A percentile compares a stretch with the other conserved stretches of the same genome.
Evolutionary conservation across 306 rosid species (phyloP).

Genomic region (Trichosanthes truncata): DNA sequence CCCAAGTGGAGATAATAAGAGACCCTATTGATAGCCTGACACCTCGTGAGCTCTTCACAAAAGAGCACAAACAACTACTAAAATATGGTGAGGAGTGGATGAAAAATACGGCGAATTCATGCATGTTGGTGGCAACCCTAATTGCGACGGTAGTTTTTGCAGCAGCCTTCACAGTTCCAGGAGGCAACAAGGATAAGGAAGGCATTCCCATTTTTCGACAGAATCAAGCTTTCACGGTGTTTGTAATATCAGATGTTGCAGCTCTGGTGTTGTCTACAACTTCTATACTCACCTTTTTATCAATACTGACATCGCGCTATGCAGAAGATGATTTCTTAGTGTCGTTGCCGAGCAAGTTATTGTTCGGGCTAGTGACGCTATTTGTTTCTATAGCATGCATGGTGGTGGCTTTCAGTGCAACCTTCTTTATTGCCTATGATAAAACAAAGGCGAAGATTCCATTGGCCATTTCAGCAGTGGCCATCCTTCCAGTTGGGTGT

Average conservation of each 20-base stretch:
- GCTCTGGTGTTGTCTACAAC: background rate
- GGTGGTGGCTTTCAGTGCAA: constrained; percentile 1
- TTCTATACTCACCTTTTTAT: background rate
- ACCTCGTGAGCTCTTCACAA: background rate
- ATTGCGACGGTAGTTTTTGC: background rate
- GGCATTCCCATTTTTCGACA: background rate
- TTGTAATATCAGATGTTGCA: background rate
- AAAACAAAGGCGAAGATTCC: background rate
- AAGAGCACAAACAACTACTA: background rate
- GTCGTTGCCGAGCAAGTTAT: background rate
- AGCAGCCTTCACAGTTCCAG: background rate
- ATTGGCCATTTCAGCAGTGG: background rate
- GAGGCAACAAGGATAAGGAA: background rate
- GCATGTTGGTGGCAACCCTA: background rate
- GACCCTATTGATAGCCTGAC: background rate
- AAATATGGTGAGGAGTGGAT: background rate
- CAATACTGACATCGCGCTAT: background rate
- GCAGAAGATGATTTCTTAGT: background rate
- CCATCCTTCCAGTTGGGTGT: background rate
- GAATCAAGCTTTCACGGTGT: background rate
- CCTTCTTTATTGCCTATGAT: background rate
- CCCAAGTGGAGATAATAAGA: background rate
- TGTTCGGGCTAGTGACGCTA: background rate
- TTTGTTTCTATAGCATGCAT: background rate
- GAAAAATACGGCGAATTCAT: background rate